Evolutionary conservation across 169 alveolate genomes (phyloP).

Genomic region (Plasmodium malariae): DNA sequence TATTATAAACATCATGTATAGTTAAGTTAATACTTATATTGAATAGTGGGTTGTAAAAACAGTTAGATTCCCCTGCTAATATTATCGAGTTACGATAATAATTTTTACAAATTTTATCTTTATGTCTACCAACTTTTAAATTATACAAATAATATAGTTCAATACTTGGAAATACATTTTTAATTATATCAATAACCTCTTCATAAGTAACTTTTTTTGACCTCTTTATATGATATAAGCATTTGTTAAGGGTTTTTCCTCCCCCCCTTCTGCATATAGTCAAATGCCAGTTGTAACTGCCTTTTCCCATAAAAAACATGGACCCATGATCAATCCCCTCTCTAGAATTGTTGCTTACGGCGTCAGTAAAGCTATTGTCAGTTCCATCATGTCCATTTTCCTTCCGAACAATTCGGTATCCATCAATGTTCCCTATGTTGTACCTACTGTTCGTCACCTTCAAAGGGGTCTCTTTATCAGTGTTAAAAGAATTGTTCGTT

Average conservation of each 20-base stretch:
- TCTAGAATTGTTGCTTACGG: constrained; percentile 35
- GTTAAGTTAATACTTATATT: constrained; percentile 36
- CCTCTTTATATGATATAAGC: background rate
- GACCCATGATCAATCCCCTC: background rate
- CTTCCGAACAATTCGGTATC: no score
- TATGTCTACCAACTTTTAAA: constrained; percentile 31
- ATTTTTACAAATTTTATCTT: constrained; percentile 26
- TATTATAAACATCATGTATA: constrained; percentile 30
- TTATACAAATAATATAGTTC: constrained; percentile 32
- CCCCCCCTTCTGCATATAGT: constrained; percentile 36
- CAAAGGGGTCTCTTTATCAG: background rate
- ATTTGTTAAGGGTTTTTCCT: background rate
- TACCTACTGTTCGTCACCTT: no score
- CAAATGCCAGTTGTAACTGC: constrained; percentile 46
- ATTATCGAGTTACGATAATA: constrained; percentile 13
- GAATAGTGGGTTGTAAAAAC: constrained; percentile 53
- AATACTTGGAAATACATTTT: constrained; percentile 24
- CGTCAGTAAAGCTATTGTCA: constrained; percentile 13
- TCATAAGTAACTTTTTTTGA: constrained; percentile 5
- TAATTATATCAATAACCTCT: constrained; percentile 23
- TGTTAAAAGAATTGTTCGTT: background rate
- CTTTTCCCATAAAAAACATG: background rate
- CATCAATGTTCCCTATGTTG: no score
- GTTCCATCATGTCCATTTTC: no score
- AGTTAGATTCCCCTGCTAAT: constrained; percentile 53